Conservation (phyloP, 164 flowering plant genomes). For the Dillenia turbinata region DNA sequence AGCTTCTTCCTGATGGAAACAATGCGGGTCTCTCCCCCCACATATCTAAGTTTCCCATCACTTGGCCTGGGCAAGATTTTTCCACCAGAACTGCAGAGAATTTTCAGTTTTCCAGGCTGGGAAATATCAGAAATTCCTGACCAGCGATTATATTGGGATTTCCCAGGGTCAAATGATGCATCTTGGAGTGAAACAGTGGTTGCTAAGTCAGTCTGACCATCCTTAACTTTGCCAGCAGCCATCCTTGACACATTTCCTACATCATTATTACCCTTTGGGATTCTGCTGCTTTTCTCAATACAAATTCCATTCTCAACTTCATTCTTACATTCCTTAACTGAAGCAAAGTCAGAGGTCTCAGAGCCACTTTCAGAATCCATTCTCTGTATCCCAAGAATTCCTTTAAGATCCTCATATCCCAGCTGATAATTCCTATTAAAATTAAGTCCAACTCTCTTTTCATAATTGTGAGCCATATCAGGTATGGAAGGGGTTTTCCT, state of each 20-base stretch:
- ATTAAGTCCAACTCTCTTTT: constrained; percentile 17
- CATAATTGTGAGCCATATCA: constrained; percentile 22
- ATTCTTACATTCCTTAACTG: constrained; percentile 1
- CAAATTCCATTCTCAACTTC: constrained; percentile 22
- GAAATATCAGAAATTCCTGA: constrained; percentile 30
- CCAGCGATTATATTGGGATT: constrained; percentile 17
- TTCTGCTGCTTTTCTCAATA: constrained; percentile 21
- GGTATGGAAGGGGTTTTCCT: constrained; percentile 21
- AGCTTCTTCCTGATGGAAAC: constrained; percentile 48
- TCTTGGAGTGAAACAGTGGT: constrained; percentile 15
- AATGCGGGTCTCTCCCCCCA: constrained; percentile 84
- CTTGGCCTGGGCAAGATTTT: constrained; percentile 73
- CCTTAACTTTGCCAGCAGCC: constrained; percentile 17
- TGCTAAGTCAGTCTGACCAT: constrained; percentile 15
- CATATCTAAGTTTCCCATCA: constrained; percentile 85
- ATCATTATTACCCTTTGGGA: constrained; percentile 21
- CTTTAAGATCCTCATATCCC: constrained; percentile 43
- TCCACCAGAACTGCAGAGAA: constrained; percentile 91
- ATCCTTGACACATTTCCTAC: constrained; percentile 16
- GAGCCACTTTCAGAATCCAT: constrained; percentile 24
- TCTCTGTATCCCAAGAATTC: constrained; percentile 40
- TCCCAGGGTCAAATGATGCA: constrained; percentile 28
- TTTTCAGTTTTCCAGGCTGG: constrained; percentile 51
- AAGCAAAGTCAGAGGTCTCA: constrained; percentile 16
- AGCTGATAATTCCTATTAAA: constrained; percentile 22